Conservation (phyloP, 1,139 yeast species). For the Blastobotrys indianensis region DNA sequence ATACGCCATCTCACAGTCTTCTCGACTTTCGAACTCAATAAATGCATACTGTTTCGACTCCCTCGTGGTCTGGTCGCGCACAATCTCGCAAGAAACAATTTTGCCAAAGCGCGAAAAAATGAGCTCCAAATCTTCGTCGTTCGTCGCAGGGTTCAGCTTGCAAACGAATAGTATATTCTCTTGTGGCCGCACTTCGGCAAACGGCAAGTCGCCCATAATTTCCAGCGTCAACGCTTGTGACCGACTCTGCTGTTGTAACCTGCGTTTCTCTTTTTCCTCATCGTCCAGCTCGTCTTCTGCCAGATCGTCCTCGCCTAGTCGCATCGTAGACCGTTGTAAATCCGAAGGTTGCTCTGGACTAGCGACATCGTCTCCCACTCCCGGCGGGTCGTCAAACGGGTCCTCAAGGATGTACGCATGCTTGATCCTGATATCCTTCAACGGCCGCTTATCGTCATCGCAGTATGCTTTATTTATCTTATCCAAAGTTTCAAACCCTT, state of each 20-base stretch:
- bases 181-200: constrained; percentile 53
- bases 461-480: constrained; percentile 38
- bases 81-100: constrained; percentile 46
- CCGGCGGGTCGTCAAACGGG: constrained; percentile 44
- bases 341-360: constrained; percentile 37
- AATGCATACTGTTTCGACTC: constrained; percentile 57
- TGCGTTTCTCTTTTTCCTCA: constrained; percentile 22
- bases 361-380: constrained; percentile 22
- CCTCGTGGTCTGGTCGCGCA: constrained; percentile 43
- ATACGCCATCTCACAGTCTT: constrained; percentile 56
- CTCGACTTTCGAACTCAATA: constrained; percentile 46
- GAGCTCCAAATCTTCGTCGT: constrained; percentile 46
- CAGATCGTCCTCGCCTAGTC: constrained; percentile 30
- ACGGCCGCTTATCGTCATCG: constrained; percentile 41
- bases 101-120: constrained; percentile 58
- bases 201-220: constrained; percentile 59
- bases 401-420: constrained; percentile 49
- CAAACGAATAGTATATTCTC: constrained; percentile 60
- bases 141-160: constrained; percentile 55
- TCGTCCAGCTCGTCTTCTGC: constrained; percentile 23
- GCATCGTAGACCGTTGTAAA: constrained; percentile 36
- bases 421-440: constrained; percentile 48
- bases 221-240: constrained; percentile 58
- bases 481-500: constrained; percentile 45
- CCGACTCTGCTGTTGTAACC: constrained; percentile 37